Conservation (phyloP, 192 early-diverging fungal species). For the Phlyctochytrium bullatum region DNA sequence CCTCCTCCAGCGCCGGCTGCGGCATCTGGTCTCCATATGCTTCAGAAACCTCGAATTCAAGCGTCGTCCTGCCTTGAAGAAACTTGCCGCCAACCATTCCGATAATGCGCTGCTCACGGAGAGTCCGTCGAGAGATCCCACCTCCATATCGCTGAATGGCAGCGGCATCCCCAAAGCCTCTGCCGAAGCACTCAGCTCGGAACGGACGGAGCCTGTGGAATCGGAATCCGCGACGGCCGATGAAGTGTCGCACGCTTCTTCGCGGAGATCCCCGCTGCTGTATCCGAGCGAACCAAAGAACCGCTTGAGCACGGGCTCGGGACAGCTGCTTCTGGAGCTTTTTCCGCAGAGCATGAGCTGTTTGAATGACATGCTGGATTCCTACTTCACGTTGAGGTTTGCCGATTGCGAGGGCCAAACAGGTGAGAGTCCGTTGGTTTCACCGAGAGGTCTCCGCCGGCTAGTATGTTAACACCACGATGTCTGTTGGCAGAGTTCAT, state of each 20-base stretch:
- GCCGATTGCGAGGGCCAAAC: too few relatives aligned
- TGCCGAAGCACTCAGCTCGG: too few relatives aligned
- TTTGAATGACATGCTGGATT: not conserved
- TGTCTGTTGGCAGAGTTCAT: too few relatives aligned
- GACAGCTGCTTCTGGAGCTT: not conserved
- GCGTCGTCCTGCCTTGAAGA: too few relatives aligned
- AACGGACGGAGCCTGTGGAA: not conserved
- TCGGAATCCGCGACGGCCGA: not conserved
- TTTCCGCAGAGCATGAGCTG: not conserved
- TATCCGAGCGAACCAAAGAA: not conserved
- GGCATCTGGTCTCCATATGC: not conserved
- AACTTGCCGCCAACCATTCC: too few relatives aligned
- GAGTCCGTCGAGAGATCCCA: too few relatives aligned
- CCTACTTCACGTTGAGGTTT: not conserved
- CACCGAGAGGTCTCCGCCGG: too few relatives aligned
- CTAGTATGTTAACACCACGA: too few relatives aligned
- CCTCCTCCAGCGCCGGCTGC: not conserved
- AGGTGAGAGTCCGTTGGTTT: too few relatives aligned
- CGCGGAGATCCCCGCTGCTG: not conserved
- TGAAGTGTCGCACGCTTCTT: not conserved
- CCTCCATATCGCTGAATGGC: too few relatives aligned
- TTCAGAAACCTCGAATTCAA: not conserved
- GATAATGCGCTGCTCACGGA: too few relatives aligned
- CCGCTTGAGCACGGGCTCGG: not conserved
- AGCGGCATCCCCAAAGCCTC: too few relatives aligned